These are phyloP conservation scores for Aspergillus melleus DNA, from an alignment of 2,329 filamentous ascomycete genomes.

Conservation along the genomic window DNA sequence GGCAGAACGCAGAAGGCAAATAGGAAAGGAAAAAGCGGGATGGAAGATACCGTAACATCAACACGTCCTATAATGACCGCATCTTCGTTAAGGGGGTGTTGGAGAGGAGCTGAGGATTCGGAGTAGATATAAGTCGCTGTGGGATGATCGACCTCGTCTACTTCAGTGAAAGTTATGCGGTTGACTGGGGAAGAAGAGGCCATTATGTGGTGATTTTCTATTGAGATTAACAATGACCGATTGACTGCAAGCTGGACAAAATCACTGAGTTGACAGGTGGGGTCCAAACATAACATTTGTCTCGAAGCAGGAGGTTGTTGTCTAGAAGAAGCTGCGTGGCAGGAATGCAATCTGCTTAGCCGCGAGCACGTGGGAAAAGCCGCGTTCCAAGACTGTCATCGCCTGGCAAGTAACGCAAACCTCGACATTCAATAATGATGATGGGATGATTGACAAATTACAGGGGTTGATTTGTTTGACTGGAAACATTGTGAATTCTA, in stretches of 20 bases:
- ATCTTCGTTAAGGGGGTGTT: conserved; percentile 1
- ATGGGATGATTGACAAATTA: neutral
- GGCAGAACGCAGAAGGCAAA: neutral
- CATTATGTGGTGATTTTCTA: conserved; percentile 12
- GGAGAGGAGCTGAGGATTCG: conserved; percentile 14
- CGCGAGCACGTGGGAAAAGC: neutral
- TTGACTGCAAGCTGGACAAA: neutral
- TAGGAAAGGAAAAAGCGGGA: too few relatives aligned
- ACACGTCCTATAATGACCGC: conserved; percentile 36
- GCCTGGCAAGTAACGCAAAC: neutral
- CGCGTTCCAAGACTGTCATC: neutral
- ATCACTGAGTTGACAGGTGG: too few relatives aligned
- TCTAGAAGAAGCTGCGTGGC: neutral
- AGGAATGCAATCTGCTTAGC: neutral
- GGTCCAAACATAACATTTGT: neutral
- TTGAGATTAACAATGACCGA: neutral
- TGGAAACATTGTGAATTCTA: neutral
- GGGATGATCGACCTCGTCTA: conserved; percentile 53
- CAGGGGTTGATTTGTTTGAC: neutral
- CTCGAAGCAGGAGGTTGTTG: neutral
- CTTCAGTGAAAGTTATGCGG: conserved; percentile 33
- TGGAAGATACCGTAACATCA: conserved; percentile 42
- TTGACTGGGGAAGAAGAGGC: conserved; percentile 6
- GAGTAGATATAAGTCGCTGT: conserved; percentile 53
- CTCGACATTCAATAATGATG: neutral